phyloP scores from a whole-genome alignment of 768 basidiomycete species.

The Fomitopsis serialis region DNA sequence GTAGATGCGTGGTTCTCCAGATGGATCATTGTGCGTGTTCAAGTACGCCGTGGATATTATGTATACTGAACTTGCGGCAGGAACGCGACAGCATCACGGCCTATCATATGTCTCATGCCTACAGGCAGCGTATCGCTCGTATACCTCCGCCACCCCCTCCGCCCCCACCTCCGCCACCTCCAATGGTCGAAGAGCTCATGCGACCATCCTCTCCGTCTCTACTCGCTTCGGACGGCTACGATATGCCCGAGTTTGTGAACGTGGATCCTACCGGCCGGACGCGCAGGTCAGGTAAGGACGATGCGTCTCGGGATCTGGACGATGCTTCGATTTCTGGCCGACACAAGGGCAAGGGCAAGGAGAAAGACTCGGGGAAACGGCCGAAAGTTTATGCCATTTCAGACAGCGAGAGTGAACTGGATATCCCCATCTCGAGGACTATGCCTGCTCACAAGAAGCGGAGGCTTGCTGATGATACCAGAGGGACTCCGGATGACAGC shows the following conservation, averaged over 20 bases:
- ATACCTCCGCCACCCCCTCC: conserved; percentile 40
- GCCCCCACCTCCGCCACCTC: conserved; percentile 24
- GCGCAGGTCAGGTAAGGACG: conserved; percentile 36
- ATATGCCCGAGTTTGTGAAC: conserved; percentile 16
- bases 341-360: conserved; percentile 33
- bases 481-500: conserved; percentile 35
- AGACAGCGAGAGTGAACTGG: conserved; percentile 55
- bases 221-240: conserved; percentile 21
- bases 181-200: conserved; percentile 27
- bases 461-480: conserved; percentile 43
- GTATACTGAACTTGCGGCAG: conserved; percentile 32
- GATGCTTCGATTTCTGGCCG: conserved; percentile 41
- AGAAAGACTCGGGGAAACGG: conserved; percentile 46
- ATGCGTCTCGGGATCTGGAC: conserved; percentile 53
- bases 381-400: conserved; percentile 43
- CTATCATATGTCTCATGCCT: conserved; percentile 51
- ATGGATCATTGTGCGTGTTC: conserved; percentile 49
- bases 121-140: conserved; percentile 42
- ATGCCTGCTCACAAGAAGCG: conserved; percentile 56
- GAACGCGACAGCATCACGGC: conserved; percentile 67
- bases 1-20: conserved; percentile 72
- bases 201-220: conserved; percentile 30
- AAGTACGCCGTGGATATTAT: neutral
- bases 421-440: conserved; percentile 35
- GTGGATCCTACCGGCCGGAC: conserved; percentile 11